Evolutionary conservation across 2,329 filamentous ascomycete genomes (phyloP).

Genomic region (Trichophyton benhamiae): DNA sequence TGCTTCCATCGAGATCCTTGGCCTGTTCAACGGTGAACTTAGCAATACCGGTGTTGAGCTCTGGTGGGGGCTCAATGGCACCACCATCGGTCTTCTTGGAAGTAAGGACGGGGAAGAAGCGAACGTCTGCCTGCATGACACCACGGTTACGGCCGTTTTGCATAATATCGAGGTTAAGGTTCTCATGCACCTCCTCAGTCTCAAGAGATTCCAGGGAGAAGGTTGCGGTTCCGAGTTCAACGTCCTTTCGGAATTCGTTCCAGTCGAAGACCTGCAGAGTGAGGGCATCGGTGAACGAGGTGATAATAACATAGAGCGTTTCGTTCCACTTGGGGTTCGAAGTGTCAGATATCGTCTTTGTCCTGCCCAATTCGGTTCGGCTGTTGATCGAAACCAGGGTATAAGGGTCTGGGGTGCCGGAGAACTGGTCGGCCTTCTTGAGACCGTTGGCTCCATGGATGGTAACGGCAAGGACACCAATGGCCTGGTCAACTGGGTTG

Average conservation of each 20-base stretch:
- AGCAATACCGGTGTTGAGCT: conserved; percentile 85
- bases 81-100: conserved; percentile 57
- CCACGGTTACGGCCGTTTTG: conserved; percentile 75
- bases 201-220: conserved; percentile 78
- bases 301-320: conserved; percentile 89
- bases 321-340: conserved; percentile 89
- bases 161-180: conserved; percentile 71
- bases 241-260: conserved; percentile 94
- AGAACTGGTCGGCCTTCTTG: conserved; percentile 91
- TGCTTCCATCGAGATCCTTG: conserved; percentile 85
- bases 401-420: conserved; percentile 85
- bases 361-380: conserved; percentile 68
- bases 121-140: conserved; percentile 65
- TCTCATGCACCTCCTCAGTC: conserved; percentile 64
- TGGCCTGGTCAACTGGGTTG: conserved; percentile 84
- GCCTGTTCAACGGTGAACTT: conserved; percentile 90
- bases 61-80: conserved; percentile 65
- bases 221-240: conserved; percentile 76
- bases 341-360: conserved; percentile 76
- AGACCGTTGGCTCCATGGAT: conserved; percentile 83
- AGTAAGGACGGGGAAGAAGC: conserved; percentile 89
- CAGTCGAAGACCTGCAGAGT: conserved; percentile 80
- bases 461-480: conserved; percentile 84
- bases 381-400: conserved; percentile 73
- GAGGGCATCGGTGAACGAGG: conserved; percentile 75